Percentiles rank a stretch among this genome's conserved stretches.
Conservation (phyloP, 2,329 filamentous ascomycete genomes). For the Esteya vermicola region DNA sequence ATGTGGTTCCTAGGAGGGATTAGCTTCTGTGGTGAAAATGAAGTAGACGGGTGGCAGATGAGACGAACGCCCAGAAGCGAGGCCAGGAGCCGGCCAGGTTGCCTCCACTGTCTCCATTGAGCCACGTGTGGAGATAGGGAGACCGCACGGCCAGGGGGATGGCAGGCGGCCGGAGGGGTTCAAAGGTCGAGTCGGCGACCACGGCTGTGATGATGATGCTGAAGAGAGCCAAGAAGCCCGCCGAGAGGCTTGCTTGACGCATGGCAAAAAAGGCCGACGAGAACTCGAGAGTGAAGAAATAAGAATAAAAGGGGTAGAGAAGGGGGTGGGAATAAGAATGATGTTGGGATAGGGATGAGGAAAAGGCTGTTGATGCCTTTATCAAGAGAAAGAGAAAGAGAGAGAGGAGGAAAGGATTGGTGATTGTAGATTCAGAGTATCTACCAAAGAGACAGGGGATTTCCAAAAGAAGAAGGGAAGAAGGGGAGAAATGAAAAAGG, state of each 20-base stretch:
- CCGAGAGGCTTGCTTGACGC: not conserved
- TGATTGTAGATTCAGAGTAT: too few relatives aligned
- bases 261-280: not conserved
- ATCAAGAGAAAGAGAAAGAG: too few relatives aligned
- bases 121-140: slow-evolving; percentile 62
- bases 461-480: too few relatives aligned
- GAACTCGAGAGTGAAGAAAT: not conserved
- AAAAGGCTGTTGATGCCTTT: too few relatives aligned
- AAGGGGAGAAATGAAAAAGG: too few relatives aligned
- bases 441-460: too few relatives aligned
- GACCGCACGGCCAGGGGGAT: slow-evolving; percentile 57
- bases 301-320: not conserved
- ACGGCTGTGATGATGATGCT: not conserved
- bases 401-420: too few relatives aligned
- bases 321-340: too few relatives aligned
- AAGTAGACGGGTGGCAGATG: not conserved
- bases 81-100: slow-evolving; percentile 57
- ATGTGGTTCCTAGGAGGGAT: slow-evolving; percentile 37
- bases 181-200: slow-evolving; percentile 14
- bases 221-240: not conserved
- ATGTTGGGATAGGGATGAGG: too few relatives aligned
- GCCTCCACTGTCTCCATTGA: slow-evolving; percentile 47
- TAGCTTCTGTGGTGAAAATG: too few relatives aligned
- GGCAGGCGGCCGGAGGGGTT: slow-evolving; percentile 18
- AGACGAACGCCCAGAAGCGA: slow-evolving; percentile 49